phyloP scores from a whole-genome alignment of 2,329 filamentous ascomycete genomes.

The Tolypocladium guangdongense region DNA sequence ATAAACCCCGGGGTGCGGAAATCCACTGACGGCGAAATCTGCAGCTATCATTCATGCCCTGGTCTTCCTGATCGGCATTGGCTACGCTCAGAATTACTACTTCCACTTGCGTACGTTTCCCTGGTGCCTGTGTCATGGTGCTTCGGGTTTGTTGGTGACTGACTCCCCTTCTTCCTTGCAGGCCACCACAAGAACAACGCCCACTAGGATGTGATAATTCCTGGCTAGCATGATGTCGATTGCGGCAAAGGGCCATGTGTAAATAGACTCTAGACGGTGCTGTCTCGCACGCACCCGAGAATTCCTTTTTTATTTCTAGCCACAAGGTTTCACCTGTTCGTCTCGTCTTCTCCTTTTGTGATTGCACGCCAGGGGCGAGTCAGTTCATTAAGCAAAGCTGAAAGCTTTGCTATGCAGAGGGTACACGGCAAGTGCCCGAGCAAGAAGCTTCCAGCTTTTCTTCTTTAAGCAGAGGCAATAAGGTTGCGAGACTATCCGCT shows the following conservation, averaged over 20 bases:
- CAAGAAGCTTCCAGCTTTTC: too few species aligned
- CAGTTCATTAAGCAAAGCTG: too few species aligned
- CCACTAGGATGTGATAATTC: constrained; percentile 51
- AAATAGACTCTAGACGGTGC: constrained; percentile 29
- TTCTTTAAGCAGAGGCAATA: too few species aligned
- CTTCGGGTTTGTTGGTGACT: constrained; percentile 2
- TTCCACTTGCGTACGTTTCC: constrained; percentile 87
- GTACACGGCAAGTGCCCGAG: too few species aligned
- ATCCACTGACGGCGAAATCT: constrained; percentile 9
- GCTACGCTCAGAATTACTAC: constrained; percentile 99
- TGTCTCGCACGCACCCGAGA: background rate
- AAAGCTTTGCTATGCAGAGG: too few species aligned
- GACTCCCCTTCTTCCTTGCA: constrained; percentile 25
- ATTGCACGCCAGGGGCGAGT: background rate
- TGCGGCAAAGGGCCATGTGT: constrained; percentile 22
- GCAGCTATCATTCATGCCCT: constrained; percentile 83
- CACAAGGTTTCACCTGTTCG: background rate
- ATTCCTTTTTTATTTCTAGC: constrained; percentile 2
- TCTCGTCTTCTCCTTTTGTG: background rate
- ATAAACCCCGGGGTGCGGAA: constrained; percentile 12
- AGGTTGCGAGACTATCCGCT: too few species aligned
- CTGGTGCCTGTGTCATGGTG: background rate
- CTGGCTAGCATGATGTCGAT: constrained; percentile 12
- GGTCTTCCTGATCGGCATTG: constrained; percentile 63
- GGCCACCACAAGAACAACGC: constrained; percentile 99